Evolutionary conservation across 2,329 filamentous ascomycete species (phyloP).

Genomic region (Diplodia corticola): DNA sequence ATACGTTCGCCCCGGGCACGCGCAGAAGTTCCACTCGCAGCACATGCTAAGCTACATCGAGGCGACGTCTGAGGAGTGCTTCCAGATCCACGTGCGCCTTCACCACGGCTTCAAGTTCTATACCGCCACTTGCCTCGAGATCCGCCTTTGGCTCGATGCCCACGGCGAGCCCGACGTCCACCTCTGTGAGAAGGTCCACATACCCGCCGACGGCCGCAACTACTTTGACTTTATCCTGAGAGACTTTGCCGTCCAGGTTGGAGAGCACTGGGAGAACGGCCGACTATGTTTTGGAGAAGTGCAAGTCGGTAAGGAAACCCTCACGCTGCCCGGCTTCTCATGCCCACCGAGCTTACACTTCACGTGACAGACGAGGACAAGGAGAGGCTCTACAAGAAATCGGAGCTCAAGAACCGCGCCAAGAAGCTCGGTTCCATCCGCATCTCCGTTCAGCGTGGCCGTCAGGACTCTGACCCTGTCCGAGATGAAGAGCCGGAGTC

Average conservation of each 20-base stretch:
- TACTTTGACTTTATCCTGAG: background rate
- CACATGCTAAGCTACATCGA: background rate
- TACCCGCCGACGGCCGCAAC: background rate
- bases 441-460: constrained; percentile 18
- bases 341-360: background rate
- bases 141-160: constrained; percentile 15
- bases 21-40: background rate
- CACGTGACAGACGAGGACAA: background rate
- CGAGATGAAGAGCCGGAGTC: background rate
- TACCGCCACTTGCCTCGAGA: constrained; percentile 4
- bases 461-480: background rate
- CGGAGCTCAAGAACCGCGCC: background rate
- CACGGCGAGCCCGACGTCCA: constrained; percentile 19
- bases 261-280: constrained; percentile 11
- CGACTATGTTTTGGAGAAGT: constrained; percentile 7
- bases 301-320: background rate
- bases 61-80: background rate
- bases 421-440: background rate
- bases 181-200: background rate
- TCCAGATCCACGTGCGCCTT: constrained; percentile 5
- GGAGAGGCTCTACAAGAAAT: background rate
- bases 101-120: constrained; percentile 6
- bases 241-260: constrained; percentile 11
- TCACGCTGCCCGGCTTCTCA: background rate
- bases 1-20: background rate